Percentiles rank a stretch among this genome's conserved stretches.
These are phyloP conservation scores for Inosperma sp. DNA, from an alignment of 768 basidiomycete genomes.

Conservation along the genomic window DNA sequence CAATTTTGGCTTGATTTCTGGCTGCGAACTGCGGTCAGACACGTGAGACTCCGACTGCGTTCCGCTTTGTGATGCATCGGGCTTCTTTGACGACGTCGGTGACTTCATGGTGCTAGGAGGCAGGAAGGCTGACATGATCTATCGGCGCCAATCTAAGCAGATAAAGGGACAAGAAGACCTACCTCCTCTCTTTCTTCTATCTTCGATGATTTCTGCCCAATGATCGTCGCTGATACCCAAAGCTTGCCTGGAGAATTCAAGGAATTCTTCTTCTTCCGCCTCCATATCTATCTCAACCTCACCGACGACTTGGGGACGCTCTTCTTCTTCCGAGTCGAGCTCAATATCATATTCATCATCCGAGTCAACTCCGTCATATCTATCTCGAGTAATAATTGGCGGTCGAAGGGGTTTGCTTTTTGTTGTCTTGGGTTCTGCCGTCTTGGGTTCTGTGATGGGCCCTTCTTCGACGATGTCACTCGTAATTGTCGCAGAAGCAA, in stretches of 20 bases:
- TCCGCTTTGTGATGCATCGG: too few relatives aligned
- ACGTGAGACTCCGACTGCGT: too few relatives aligned
- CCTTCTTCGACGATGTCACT: conserved; percentile 37
- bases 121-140: conserved; percentile 48
- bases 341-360: conserved; percentile 56
- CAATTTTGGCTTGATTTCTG: conserved; percentile 60
- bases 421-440: conserved; percentile 12
- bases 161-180: conserved; percentile 24
- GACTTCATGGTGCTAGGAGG: conserved; percentile 38
- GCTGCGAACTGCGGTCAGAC: conserved; percentile 36
- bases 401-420: conserved; percentile 53
- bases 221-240: conserved; percentile 86
- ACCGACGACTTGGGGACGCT: conserved; percentile 76
- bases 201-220: conserved; percentile 81
- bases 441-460: conserved; percentile 8
- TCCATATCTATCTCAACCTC: conserved; percentile 89
- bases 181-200: conserved; percentile 81
- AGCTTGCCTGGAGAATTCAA: conserved; percentile 90
- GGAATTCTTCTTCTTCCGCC: conserved; percentile 90
- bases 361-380: conserved; percentile 90
- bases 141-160: conserved; percentile 3
- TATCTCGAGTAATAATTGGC: conserved; percentile 76
- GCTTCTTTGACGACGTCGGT: conserved; percentile 9
- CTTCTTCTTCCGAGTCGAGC: conserved; percentile 62
- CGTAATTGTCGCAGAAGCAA: conserved; percentile 43